Conservation (phyloP, 2,329 filamentous ascomycete genomes). For the Didymella arachidicola region DNA sequence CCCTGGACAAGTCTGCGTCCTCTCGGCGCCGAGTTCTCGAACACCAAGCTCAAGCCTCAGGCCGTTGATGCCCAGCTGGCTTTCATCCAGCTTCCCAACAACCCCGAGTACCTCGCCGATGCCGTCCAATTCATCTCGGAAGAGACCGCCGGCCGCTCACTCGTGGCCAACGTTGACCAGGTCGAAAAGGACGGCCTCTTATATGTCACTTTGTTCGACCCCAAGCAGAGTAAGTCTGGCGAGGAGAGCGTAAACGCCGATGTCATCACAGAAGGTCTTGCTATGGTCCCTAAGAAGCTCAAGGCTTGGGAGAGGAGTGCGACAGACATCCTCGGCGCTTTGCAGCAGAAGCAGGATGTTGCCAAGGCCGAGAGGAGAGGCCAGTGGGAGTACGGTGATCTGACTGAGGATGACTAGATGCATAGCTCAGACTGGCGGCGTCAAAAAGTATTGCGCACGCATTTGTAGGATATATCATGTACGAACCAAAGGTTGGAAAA, state of each 20-base stretch:
- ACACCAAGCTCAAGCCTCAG: conserved; percentile 79
- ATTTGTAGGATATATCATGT: conserved; percentile 20
- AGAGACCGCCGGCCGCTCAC: conserved; percentile 74
- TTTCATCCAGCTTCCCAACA: conserved; percentile 85
- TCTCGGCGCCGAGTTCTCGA: conserved; percentile 82
- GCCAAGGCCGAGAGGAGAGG: conserved; percentile 83
- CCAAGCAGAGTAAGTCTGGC: conserved; percentile 65
- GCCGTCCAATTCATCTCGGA: conserved; percentile 78
- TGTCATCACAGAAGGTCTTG: conserved; percentile 80
- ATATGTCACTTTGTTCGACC: conserved; percentile 88
- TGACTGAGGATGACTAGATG: conserved; percentile 69
- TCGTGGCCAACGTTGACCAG: conserved; percentile 92
- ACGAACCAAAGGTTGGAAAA: conserved; percentile 15
- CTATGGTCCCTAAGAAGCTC: conserved; percentile 90
- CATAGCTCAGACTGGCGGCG: conserved; percentile 12
- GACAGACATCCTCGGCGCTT: conserved; percentile 72
- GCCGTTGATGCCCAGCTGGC: conserved; percentile 86
- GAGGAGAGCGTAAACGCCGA: conserved; percentile 90
- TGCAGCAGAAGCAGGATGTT: conserved; percentile 76
- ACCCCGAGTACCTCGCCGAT: conserved; percentile 79
- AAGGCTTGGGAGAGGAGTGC: conserved; percentile 88
- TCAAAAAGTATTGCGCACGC: conserved; percentile 2
- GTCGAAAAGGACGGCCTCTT: conserved; percentile 81
- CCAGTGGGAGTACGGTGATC: conserved; percentile 98
- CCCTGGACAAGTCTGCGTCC: conserved; percentile 84